Conservation (phyloP, 1,139 yeast species). For the Magnusiomyces clavatus region DNA sequence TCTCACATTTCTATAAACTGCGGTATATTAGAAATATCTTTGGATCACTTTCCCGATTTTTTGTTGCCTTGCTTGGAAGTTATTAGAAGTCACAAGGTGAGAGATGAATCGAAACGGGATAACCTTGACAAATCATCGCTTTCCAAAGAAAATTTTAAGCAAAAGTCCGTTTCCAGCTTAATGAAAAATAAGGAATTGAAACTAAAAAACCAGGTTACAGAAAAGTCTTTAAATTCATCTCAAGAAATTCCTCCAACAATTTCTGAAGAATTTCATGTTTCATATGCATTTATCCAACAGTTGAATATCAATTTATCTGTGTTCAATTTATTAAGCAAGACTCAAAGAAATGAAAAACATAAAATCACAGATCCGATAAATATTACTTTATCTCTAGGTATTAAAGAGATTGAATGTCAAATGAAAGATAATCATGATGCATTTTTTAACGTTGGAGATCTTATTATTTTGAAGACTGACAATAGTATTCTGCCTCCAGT, state of each 20-base stretch:
- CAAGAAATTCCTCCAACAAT: background rate
- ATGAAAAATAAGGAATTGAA: too few relatives aligned
- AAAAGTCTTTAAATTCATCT: background rate
- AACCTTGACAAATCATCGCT: too few relatives aligned
- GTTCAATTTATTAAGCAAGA: too few relatives aligned
- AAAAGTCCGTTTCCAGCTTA: too few relatives aligned
- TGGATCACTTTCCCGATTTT: slow-evolving; percentile 32
- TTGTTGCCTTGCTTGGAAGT: slow-evolving; percentile 26
- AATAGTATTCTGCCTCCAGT: too few relatives aligned
- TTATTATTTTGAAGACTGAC: background rate
- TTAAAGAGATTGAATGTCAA: slow-evolving; percentile 8
- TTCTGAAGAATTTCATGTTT: background rate
- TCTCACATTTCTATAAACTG: slow-evolving; percentile 41
- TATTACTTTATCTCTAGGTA: background rate
- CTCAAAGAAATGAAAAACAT: too few relatives aligned
- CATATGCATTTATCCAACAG: too few relatives aligned
- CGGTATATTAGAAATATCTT: slow-evolving; percentile 41
- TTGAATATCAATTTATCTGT: too few relatives aligned
- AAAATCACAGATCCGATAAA: too few relatives aligned
- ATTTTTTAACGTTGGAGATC: background rate
- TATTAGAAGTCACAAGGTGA: slow-evolving; percentile 10
- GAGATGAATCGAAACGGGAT: background rate
- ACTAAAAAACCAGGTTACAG: background rate
- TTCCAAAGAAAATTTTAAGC: too few relatives aligned
- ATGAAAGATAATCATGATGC: background rate